Conservation (phyloP, 2,329 filamentous ascomycete species). For the Thermoascus crustaceus region DNA sequence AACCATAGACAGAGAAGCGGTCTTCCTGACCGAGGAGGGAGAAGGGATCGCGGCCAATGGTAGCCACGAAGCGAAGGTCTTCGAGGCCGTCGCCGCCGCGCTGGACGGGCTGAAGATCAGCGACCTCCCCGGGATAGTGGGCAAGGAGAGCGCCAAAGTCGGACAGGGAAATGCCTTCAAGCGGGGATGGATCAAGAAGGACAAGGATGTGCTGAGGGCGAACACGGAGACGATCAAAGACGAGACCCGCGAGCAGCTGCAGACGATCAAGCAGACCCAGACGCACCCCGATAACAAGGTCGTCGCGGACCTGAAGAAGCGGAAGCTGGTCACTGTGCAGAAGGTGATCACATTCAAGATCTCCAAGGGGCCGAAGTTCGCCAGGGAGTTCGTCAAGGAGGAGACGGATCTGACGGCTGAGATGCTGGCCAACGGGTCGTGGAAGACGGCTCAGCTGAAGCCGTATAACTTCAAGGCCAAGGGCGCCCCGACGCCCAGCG, state of each 20-base stretch:
- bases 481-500: constrained; percentile 43
- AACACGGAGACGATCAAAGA: constrained; percentile 68
- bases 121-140: constrained; percentile 50
- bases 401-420: constrained; percentile 92
- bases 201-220: constrained; percentile 48
- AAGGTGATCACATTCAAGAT: constrained; percentile 83
- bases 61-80: constrained; percentile 76
- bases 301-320: constrained; percentile 76
- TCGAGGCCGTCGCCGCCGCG: constrained; percentile 62
- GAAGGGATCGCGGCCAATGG: constrained; percentile 64
- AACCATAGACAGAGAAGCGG: constrained; percentile 70
- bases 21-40: constrained; percentile 65
- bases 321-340: constrained; percentile 75
- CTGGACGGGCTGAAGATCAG: constrained; percentile 73
- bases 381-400: constrained; percentile 80
- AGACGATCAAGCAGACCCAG: constrained; percentile 61
- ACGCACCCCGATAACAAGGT: constrained; percentile 66
- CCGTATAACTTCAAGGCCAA: constrained; percentile 70
- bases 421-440: constrained; percentile 77
- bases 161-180: constrained; percentile 95
- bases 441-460: constrained; percentile 89
- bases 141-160: constrained; percentile 47
- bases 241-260: constrained; percentile 65
- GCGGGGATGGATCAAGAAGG: constrained; percentile 60
- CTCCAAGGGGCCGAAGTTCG: constrained; percentile 78